Base-by-base conservation (phyloP, 805 yeast genomes). In the Babjeviella inositovora region DNA sequence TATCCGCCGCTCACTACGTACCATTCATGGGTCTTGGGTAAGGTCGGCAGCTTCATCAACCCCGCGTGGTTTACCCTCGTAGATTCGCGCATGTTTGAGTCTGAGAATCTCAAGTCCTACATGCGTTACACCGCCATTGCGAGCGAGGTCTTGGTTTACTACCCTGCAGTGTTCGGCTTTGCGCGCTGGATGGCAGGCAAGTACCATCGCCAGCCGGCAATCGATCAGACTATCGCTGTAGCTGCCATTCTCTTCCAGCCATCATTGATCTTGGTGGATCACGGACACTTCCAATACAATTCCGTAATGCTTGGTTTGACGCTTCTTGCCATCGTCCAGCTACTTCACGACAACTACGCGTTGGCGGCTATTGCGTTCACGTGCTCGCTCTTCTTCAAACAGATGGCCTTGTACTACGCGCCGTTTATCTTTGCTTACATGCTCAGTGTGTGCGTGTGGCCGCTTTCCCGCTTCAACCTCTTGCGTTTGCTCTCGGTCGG, bases 1-100 rank as follows among this genome's bases (percentile, higher is more conserved):
- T 90, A 90, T 45, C 99, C 99, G 1, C 97, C 97, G 5, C 53
- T 90, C 31, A 87, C 98, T 0, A 98, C 97, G 0, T 85, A 64
- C 43, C 97, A 90, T 41, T 82, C 93, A 23, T 81, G 73, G 63
- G 16, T 80, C 2, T 43, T 75, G 22, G 98, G 97, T 0, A 54
- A 56, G 24, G 35, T 87, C 10, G 97, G 96, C 0, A 37, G 55
- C 2, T 41, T 68, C 19, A 48, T 81, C 16, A 62, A 77, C 32
- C 55, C 70, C 0, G 32, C 45, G 0, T 90, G 97, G 97, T 84
- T 90, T 46, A 69, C 55, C 3, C 47, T 87, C 16, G 69, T 69
- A 29, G 18, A 36, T 0, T 81, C 95, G 5, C 57, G 96, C 26
- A 96, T 96, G 0, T 33, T 60, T 6, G 98, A 90, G 35, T 45